These are phyloP conservation scores for Pyrus communis DNA, from an alignment of 306 rosid genomes.

Conservation along the genomic window DNA sequence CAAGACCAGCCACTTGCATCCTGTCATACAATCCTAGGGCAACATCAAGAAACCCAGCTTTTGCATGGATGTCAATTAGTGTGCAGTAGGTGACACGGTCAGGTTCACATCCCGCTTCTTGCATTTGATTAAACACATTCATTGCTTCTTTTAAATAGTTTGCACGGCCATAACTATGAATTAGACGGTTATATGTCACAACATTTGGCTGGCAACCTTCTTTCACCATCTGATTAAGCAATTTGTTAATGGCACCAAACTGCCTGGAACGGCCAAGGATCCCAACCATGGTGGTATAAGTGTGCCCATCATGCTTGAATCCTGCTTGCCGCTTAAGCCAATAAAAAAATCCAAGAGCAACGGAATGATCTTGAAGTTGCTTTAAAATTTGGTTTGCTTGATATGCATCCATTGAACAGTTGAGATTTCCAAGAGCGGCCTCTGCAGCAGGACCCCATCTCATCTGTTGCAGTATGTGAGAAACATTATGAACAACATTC, in stretches of 20 bases:
- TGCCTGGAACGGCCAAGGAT: constrained; percentile 85
- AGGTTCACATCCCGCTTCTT: constrained; percentile 62
- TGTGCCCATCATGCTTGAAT: constrained; percentile 81
- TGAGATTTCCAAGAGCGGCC: constrained; percentile 59
- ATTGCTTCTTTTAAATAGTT: constrained; percentile 82
- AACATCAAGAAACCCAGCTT: constrained; percentile 79
- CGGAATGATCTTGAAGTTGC: constrained; percentile 68
- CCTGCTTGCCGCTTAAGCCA: constrained; percentile 72
- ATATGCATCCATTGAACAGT: constrained; percentile 57
- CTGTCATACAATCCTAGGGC: constrained; percentile 75
- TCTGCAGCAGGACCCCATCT: constrained; percentile 73
- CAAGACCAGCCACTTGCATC: constrained; percentile 85
- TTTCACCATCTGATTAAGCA: constrained; percentile 72
- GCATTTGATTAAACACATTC: constrained; percentile 74
- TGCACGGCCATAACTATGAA: constrained; percentile 91
- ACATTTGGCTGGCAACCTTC: constrained; percentile 92
- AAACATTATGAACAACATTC: constrained; percentile 48
- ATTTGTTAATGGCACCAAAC: constrained; percentile 58
- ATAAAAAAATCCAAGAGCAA: constrained; percentile 68
- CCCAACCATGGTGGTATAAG: constrained; percentile 95
- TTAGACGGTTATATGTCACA: constrained; percentile 83
- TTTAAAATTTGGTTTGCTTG: constrained; percentile 88
- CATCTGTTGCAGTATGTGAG: constrained; percentile 45
- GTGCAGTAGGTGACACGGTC: constrained; percentile 97
- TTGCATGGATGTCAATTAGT: constrained; percentile 92